Percentiles rank a stretch among this genome's conserved stretches.
phyloP scores from a whole-genome alignment of 177 flowering plant genomes.

The Tripterygium wilfordii region DNA sequence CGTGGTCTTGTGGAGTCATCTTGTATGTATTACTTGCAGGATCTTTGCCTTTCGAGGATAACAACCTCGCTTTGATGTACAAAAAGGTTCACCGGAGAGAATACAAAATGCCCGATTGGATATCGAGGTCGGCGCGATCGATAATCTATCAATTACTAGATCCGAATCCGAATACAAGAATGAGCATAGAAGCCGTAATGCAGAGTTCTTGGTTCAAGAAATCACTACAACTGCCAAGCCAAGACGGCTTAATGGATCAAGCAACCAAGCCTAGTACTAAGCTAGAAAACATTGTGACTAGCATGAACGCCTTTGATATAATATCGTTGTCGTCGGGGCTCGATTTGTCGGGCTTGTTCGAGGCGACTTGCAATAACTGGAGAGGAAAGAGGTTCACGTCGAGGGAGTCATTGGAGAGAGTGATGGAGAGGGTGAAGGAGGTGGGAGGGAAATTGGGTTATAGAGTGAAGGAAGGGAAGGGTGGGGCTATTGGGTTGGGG shows the following conservation, averaged over 20 bases:
- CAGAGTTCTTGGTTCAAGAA: constrained; percentile 54
- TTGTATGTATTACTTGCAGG: constrained; percentile 52
- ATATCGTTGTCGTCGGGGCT: constrained; percentile 71
- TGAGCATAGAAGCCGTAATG: constrained; percentile 49
- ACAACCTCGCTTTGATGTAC: constrained; percentile 53
- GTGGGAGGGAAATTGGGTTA: constrained; percentile 42
- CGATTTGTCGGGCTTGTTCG: constrained; percentile 66
- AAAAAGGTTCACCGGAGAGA: constrained; percentile 43
- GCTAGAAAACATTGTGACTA: neutral
- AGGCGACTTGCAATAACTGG: constrained; percentile 14
- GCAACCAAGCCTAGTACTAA: neutral
- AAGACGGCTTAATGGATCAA: neutral
- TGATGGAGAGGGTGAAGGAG: constrained; percentile 42
- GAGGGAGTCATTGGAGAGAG: constrained; percentile 16
- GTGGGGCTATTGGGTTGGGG: constrained; percentile 31
- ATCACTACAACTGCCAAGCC: constrained; percentile 6
- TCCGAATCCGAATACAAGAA: constrained; percentile 59
- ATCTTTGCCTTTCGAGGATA: constrained; percentile 55
- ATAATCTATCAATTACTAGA: constrained; percentile 52
- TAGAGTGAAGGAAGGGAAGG: constrained; percentile 35
- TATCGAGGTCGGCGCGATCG: constrained; percentile 37
- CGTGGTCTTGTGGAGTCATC: constrained; percentile 79
- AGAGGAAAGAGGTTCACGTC: constrained; percentile 51
- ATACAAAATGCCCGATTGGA: constrained; percentile 46
- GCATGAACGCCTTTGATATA: constrained; percentile 64